These are phyloP conservation scores for Forsythia viridissima DNA, from an alignment of 257 asterid species.

Conservation along the genomic window DNA sequence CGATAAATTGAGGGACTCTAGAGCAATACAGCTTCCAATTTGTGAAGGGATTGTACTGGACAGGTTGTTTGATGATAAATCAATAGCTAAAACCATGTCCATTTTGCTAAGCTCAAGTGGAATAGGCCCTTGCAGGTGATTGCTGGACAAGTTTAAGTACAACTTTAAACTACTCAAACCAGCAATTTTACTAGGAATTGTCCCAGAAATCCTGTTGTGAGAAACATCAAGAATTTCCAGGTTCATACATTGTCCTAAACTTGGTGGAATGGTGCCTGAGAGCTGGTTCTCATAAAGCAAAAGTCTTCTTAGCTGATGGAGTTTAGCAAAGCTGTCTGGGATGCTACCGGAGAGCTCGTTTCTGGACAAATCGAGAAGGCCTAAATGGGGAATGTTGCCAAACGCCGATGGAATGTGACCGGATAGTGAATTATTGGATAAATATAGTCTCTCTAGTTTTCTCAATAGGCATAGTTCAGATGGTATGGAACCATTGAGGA, in stretches of 20 bases:
- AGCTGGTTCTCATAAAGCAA: slow-evolving; percentile 52
- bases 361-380: slow-evolving; percentile 72
- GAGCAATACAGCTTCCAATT: slow-evolving; percentile 81
- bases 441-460: slow-evolving; percentile 61
- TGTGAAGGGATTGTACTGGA: slow-evolving; percentile 64
- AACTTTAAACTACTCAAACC: slow-evolving; percentile 64
- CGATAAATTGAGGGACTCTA: slow-evolving; percentile 58
- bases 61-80: slow-evolving; percentile 61
- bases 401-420: slow-evolving; percentile 58
- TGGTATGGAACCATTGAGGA: slow-evolving; percentile 66
- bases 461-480: slow-evolving; percentile 50
- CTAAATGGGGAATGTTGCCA: slow-evolving; percentile 67
- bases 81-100: slow-evolving; percentile 79
- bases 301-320: slow-evolving; percentile 64
- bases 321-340: slow-evolving; percentile 63
- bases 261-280: slow-evolving; percentile 60
- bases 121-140: slow-evolving; percentile 54
- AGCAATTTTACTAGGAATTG: slow-evolving; percentile 69
- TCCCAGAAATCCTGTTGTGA: slow-evolving; percentile 53
- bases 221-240: slow-evolving; percentile 79
- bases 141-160: slow-evolving; percentile 69
- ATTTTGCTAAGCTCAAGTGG: slow-evolving; percentile 82
- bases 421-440: slow-evolving; percentile 60
- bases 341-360: slow-evolving; percentile 69
- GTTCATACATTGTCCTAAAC: slow-evolving; percentile 64